Conservation (phyloP, 1,139 yeast genomes). For the Scheffersomyces titani region DNA sequence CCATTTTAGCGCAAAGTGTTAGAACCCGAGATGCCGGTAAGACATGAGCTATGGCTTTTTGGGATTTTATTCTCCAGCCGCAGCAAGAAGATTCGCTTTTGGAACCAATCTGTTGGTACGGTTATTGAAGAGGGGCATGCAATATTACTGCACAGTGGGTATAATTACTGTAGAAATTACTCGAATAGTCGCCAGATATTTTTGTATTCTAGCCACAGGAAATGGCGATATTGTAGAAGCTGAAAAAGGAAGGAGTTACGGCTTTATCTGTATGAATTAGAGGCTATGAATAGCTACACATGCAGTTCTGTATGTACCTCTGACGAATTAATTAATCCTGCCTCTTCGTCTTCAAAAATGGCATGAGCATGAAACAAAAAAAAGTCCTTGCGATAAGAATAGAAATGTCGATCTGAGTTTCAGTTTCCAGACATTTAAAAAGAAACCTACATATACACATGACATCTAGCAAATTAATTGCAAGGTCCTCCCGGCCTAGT, state of each 20-base stretch:
- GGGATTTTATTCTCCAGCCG: background rate
- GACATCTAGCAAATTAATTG: background rate
- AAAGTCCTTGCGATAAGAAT: background rate
- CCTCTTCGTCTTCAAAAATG: background rate
- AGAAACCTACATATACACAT: background rate
- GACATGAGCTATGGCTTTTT: background rate
- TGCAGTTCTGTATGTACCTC: background rate
- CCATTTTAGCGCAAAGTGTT: background rate
- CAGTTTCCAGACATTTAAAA: background rate
- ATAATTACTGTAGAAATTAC: background rate
- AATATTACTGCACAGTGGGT: background rate
- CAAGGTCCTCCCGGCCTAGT: background rate
- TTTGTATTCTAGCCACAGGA: background rate
- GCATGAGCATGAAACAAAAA: background rate
- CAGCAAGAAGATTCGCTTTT: background rate
- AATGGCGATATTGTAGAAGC: background rate
- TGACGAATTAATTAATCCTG: background rate
- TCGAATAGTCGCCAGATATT: background rate
- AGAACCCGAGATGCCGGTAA: background rate
- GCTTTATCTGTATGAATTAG: background rate
- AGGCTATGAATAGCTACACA: background rate
- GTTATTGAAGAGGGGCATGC: background rate
- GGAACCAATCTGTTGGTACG: background rate
- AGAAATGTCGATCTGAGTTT: background rate
- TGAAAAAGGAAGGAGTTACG: background rate